Evolutionary conservation across 1,284 basidiomycete genomes (phyloP).

Genomic region (Moniliella sp.): DNA sequence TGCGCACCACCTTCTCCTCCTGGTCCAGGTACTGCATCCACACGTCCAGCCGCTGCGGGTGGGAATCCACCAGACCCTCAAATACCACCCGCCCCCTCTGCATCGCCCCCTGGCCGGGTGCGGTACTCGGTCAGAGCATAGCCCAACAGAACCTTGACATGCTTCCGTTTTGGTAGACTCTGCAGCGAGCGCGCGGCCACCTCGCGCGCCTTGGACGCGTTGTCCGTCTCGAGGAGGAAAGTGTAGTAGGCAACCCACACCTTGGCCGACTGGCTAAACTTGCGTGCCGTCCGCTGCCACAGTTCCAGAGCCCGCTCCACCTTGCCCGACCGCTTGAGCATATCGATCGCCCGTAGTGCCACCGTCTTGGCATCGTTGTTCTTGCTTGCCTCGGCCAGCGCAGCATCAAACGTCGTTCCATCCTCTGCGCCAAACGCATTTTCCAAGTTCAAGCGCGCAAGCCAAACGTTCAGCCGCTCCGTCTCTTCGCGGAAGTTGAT

Average conservation of each 20-base stretch:
- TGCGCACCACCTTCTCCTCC: conserved; percentile 47
- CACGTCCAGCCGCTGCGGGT: conserved; percentile 78
- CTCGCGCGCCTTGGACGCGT: conserved; percentile 58
- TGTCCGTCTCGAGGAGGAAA: conserved; percentile 48
- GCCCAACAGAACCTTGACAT: conserved; percentile 76
- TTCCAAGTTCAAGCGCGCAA: conserved; percentile 82
- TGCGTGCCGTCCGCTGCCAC: conserved; percentile 42
- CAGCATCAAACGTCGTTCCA: conserved; percentile 50
- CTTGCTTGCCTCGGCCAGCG: conserved; percentile 71
- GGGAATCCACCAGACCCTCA: conserved; percentile 79
- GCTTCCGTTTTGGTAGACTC: conserved; percentile 79
- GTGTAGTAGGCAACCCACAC: conserved; percentile 67
- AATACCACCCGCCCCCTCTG: conserved; percentile 84
- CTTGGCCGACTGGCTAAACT: conserved; percentile 72
- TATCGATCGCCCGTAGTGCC: conserved; percentile 59
- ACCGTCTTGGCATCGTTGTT: conserved; percentile 80
- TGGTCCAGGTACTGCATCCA: conserved; percentile 96
- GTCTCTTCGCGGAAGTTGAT: conserved; percentile 90
- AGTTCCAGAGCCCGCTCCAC: conserved; percentile 13
- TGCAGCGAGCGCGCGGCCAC: conserved; percentile 76
- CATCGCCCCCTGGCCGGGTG: conserved; percentile 66
- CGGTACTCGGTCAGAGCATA: conserved; percentile 91
- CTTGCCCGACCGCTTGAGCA: conserved; percentile 65
- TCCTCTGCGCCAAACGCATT: conserved; percentile 62
- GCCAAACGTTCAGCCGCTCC: conserved; percentile 93